Evolutionary conservation across 192 early-diverging fungal genomes (phyloP).

Genomic region (Coemansia sp.): DNA sequence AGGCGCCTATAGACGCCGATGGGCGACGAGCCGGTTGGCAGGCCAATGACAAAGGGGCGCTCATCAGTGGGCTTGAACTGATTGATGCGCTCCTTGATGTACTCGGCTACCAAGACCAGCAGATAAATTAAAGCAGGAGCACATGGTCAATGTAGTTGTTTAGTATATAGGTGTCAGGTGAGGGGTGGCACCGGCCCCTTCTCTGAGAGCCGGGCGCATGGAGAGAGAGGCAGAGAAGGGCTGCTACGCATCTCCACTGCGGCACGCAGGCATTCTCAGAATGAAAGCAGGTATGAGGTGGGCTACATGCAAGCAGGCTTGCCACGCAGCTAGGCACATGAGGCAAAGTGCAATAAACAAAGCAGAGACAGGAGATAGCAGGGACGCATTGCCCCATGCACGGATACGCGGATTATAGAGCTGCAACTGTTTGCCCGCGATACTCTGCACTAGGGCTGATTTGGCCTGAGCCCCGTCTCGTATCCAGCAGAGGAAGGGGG

Average conservation of each 20-base stretch:
- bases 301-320: neutral
- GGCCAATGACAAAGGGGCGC: constrained; percentile 78
- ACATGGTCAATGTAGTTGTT: neutral
- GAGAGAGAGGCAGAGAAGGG: too few relatives aligned
- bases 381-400: too few relatives aligned
- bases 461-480: too few relatives aligned
- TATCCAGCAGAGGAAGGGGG: too few relatives aligned
- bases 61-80: constrained; percentile 69
- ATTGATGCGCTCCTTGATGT: constrained; percentile 74
- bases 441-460: too few relatives aligned
- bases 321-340: neutral
- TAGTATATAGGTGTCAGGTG: constrained; percentile 1
- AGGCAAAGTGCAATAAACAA: neutral
- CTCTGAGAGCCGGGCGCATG: too few relatives aligned
- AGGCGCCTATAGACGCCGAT: constrained; percentile 75
- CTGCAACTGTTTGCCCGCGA: too few relatives aligned
- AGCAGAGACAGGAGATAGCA: neutral
- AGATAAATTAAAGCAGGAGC: neutral
- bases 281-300: neutral
- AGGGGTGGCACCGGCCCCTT: neutral
- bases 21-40: constrained; percentile 85
- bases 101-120: constrained; percentile 60
- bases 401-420: too few relatives aligned
- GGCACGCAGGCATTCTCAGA: neutral
- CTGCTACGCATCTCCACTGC: too few relatives aligned